Evolutionary conservation across 2,329 filamentous ascomycete species (phyloP).

Genomic region (Xylariaceae sp.): DNA sequence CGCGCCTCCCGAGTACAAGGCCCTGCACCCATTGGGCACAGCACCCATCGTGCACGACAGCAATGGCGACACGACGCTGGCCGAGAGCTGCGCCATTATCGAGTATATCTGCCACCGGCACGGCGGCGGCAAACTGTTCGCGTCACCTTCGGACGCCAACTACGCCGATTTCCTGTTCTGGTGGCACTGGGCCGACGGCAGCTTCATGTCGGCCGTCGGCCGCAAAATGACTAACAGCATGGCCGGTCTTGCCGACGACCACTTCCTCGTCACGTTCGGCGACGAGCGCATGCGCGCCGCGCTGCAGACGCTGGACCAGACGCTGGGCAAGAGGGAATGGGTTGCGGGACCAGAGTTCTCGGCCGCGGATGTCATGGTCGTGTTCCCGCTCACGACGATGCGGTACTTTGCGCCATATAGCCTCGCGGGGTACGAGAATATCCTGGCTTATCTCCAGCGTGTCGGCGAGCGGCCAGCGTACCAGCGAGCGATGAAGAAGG

Average conservation of each 20-base stretch:
- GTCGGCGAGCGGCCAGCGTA: slow-evolving; percentile 38
- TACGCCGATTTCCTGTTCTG: slow-evolving; percentile 15
- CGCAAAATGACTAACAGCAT: slow-evolving; percentile 29
- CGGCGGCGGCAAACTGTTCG: slow-evolving; percentile 6
- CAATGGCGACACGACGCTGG: slow-evolving; percentile 6
- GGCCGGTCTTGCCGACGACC: slow-evolving; percentile 23
- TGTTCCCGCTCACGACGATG: slow-evolving; percentile 55
- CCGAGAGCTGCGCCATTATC: slow-evolving; percentile 8
- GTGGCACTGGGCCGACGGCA: slow-evolving; percentile 42
- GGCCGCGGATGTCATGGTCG: slow-evolving; percentile 57
- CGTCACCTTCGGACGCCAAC: slow-evolving; percentile 5
- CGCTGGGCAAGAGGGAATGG: slow-evolving; percentile 41
- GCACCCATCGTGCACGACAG: slow-evolving; percentile 10
- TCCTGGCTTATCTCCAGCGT: slow-evolving; percentile 39
- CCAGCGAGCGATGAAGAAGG: slow-evolving; percentile 37
- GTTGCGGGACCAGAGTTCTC: slow-evolving; percentile 56
- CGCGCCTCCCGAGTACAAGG: too few species aligned
- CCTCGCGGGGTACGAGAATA: slow-evolving; percentile 31
- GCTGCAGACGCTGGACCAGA: slow-evolving; percentile 39
- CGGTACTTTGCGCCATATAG: slow-evolving; percentile 41
- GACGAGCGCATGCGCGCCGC: slow-evolving; percentile 27
- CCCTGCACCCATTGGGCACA: slow-evolving; percentile 6
- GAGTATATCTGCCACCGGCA: slow-evolving; percentile 10
- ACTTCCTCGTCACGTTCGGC: slow-evolving; percentile 22
- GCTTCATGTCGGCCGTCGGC: slow-evolving; percentile 31